Conservation (phyloP, 2,329 filamentous ascomycete species). For the Pseudocercospora fuligena region DNA sequence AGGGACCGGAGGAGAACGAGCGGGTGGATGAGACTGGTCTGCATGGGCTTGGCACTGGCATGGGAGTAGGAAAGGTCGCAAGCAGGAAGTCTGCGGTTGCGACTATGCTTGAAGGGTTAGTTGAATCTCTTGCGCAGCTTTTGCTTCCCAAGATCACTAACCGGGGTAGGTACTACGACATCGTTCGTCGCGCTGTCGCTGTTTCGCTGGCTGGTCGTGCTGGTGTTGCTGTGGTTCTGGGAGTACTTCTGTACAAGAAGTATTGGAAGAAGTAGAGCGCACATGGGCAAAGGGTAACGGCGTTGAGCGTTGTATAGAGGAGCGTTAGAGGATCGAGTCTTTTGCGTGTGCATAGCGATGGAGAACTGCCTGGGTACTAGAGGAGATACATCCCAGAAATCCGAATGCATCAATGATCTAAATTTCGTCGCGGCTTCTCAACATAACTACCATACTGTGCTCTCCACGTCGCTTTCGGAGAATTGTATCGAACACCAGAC, state of each 20-base stretch:
- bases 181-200: conserved; percentile 54
- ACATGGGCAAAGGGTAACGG: background rate
- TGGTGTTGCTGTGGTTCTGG: conserved; percentile 24
- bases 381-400: background rate
- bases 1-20: conserved; percentile 1
- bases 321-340: background rate
- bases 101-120: conserved; percentile 55
- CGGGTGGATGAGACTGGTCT: conserved; percentile 51
- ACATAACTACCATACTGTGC: background rate
- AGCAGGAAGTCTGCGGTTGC: conserved; percentile 51
- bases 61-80: conserved; percentile 38
- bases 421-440: background rate
- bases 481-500: background rate
- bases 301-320: background rate
- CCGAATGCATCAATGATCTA: background rate
- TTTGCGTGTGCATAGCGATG: background rate
- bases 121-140: conserved; percentile 30
- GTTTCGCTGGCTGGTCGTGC: conserved; percentile 47
- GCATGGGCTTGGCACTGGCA: conserved; percentile 51
- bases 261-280: conserved; percentile 7
- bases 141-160: conserved; percentile 39
- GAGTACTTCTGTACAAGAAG: conserved; percentile 26
- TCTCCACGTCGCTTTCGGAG: background rate
- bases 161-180: conserved; percentile 53
- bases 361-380: background rate